Evolutionary conservation across 2,329 filamentous ascomycete species (phyloP).

Genomic region (Trichoderma atroviride): DNA sequence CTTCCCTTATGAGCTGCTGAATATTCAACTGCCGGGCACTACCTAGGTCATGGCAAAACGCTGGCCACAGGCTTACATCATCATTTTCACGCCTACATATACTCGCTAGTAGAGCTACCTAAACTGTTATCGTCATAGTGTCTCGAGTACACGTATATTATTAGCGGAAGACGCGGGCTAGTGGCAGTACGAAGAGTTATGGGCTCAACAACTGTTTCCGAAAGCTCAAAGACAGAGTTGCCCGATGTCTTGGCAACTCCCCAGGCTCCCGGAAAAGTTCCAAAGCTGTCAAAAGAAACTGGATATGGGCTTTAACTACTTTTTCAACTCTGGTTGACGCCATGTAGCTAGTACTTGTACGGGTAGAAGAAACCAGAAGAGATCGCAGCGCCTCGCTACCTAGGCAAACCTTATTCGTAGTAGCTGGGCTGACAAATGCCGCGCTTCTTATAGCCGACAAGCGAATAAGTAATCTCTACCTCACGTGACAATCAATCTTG

Average conservation of each 20-base stretch:
- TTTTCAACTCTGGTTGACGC: neutral
- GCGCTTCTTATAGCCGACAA: neutral
- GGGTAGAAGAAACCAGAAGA: neutral
- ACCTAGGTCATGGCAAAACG: neutral
- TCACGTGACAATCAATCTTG: slow-evolving; percentile 9
- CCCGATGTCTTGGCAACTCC: neutral
- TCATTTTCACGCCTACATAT: neutral
- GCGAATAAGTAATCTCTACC: neutral
- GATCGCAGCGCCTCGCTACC: neutral
- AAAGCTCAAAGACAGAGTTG: neutral
- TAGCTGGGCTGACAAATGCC: slow-evolving; percentile 16
- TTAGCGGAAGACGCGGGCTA: neutral
- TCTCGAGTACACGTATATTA: neutral
- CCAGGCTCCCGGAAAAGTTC: neutral
- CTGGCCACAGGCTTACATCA: neutral
- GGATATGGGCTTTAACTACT: neutral
- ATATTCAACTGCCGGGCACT: neutral
- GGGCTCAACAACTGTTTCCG: neutral
- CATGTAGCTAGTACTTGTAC: neutral
- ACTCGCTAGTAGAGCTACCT: neutral
- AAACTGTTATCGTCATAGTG: neutral
- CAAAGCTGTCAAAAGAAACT: neutral
- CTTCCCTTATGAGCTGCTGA: neutral
- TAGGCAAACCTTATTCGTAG: neutral
- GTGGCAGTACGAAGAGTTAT: neutral